Base-by-base conservation (phyloP, 2,329 filamentous ascomycete species). In the Talaromyces marneffei region DNA sequence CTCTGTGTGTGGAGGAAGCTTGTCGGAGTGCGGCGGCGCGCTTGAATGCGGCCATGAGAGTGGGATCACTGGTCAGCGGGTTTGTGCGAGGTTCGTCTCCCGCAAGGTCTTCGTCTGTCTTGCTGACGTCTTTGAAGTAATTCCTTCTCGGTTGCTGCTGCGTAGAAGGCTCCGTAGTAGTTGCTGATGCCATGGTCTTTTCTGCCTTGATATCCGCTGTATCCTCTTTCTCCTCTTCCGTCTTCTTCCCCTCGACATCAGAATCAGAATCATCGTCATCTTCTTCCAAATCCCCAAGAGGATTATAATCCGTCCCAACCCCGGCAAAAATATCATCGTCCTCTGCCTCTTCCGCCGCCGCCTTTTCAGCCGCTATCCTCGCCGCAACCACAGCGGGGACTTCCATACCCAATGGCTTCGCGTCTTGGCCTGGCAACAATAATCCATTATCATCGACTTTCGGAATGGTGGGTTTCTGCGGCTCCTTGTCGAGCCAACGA, bases 11-110 rank as follows among this genome's bases (percentile, higher is more conserved):
- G 71, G 73, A 62, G 79, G 79, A 74, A 82, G 78, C 53, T 56
- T 74, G 71, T 35, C 74, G 73, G 59, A 91, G 80, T 9, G 85
- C 79, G 18, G 89, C 89, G 9, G 93, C 93, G 73, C 92, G 92
- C 75, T 92, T 91, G 69, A 99, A 83, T 0, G 91, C 91, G 3
- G 91, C 91, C 65, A 92, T 82, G 64, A 96, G 87, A 2, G 88
- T 85, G 2, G 91, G 89, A 69, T 97, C 91, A 27, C 82, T 83
- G 69, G 88, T 83, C 4, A 82, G 70, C 3, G 77, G 75, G 53
- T 78, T 77, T 27, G 69, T 66, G 7, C 71, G 67, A 9, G 70
- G 65, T 52, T 33, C 48, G 10, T 52, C 29, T 6, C 2, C 14
- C 18, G 63, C 72, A 65, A 84, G 79, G 48, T 83, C 80, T 1